Percentiles rank a stretch among this genome's conserved stretches.
Conservation (phyloP, 345 rosid species). For the Luvunga scandens region DNA sequence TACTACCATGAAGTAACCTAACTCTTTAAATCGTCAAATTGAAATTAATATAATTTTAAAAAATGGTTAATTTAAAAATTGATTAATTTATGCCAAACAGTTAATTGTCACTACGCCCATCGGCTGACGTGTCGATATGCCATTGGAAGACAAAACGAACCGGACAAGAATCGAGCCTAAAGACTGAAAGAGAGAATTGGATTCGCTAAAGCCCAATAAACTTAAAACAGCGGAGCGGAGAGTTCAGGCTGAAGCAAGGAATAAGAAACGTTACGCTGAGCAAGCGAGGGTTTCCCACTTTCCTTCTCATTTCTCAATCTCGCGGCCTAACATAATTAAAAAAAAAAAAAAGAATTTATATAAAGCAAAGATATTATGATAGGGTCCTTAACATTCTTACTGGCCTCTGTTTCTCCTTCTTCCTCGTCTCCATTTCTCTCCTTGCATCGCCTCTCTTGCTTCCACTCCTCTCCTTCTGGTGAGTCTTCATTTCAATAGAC, state of each 20-base stretch:
- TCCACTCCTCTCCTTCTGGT: slow-evolving; percentile 44
- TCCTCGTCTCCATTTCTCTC: slow-evolving; percentile 35
- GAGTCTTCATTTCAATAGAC: slow-evolving; percentile 13
- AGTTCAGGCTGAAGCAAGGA: neutral
- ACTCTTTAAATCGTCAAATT: no score
- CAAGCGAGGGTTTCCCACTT: neutral
- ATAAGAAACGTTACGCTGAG: neutral
- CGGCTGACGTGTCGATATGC: neutral
- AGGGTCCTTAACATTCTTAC: slow-evolving; percentile 26
- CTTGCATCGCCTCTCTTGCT: slow-evolving; percentile 30
- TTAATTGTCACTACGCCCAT: no score
- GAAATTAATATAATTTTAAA: no score
- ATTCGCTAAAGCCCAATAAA: neutral
- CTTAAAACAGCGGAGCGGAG: neutral
- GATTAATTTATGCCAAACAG: no score
- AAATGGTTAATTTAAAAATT: no score
- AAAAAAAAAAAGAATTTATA: no score
- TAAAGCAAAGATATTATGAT: slow-evolving; percentile 18
- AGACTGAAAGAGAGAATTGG: neutral
- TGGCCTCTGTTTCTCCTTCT: slow-evolving; percentile 44
- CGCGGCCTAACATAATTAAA: neutral
- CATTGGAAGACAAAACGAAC: neutral
- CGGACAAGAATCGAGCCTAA: neutral
- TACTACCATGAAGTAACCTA: no score
- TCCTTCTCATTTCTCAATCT: neutral